Percentiles rank a stretch among this genome's conserved stretches.
These are phyloP conservation scores for Arabidopsis arenosa DNA, from an alignment of 345 rosid species.

Conservation along the genomic window DNA sequence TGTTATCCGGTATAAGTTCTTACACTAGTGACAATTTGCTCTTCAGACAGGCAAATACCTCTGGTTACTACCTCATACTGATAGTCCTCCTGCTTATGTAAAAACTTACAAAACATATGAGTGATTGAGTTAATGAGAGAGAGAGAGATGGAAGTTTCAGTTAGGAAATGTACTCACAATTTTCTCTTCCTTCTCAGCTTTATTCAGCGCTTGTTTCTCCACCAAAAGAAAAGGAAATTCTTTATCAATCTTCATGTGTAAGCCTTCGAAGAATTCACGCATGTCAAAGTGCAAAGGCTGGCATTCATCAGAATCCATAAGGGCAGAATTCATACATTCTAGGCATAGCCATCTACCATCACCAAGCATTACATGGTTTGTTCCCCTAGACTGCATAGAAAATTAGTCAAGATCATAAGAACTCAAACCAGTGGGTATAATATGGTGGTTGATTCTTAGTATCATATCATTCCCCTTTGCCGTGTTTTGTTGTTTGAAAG, in stretches of 20 bases:
- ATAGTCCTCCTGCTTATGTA: conserved; percentile 71
- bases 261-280: conserved; percentile 86
- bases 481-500: conserved; percentile 1
- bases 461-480: background rate
- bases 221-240: conserved; percentile 89
- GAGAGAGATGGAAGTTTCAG: conserved; percentile 10
- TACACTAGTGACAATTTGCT: conserved; percentile 76
- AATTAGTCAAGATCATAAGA: conserved; percentile 16
- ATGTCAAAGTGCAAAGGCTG: conserved; percentile 83
- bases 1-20: background rate
- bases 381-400: conserved; percentile 55
- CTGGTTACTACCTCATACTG: conserved; percentile 82
- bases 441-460: background rate
- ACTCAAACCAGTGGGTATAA: background rate
- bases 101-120: conserved; percentile 10
- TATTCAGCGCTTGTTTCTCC: conserved; percentile 81
- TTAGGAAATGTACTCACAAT: conserved; percentile 49
- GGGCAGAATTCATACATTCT: conserved; percentile 85
- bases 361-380: conserved; percentile 53
- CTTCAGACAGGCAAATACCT: conserved; percentile 97
- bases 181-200: conserved; percentile 84
- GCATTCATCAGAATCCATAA: conserved; percentile 83
- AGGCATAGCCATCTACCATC: conserved; percentile 78
- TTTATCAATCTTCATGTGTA: conserved; percentile 80
- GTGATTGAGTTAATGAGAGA: background rate